These are phyloP conservation scores for Sordariomycetes sp. DNA, from an alignment of 2,329 filamentous ascomycete genomes.

Conservation along the genomic window DNA sequence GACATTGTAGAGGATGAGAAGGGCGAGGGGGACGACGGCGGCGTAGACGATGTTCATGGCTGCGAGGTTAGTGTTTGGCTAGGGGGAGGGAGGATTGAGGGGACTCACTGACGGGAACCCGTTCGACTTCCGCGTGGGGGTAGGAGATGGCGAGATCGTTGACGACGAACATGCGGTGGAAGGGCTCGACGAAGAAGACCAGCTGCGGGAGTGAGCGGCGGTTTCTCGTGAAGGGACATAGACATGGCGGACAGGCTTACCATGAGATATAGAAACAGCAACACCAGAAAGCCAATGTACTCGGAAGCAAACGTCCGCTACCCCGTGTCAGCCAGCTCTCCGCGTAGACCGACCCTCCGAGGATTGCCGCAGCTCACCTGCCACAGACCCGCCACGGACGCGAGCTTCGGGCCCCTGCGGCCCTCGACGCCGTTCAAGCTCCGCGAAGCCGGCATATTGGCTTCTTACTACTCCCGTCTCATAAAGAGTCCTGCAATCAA, in stretches of 20 bases:
- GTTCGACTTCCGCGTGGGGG: conserved; percentile 72
- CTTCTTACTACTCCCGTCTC: neutral
- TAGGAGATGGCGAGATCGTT: conserved; percentile 76
- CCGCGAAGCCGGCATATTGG: neutral
- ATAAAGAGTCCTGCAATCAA: neutral
- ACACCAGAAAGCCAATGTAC: conserved; percentile 62
- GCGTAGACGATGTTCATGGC: conserved; percentile 71
- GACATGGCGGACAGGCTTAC: no score
- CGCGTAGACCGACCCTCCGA: neutral
- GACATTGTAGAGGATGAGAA: conserved; percentile 54
- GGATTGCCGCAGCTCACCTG: neutral
- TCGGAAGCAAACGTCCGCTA: conserved; percentile 79
- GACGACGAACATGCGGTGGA: conserved; percentile 88
- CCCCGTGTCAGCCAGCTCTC: neutral
- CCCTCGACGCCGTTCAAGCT: neutral
- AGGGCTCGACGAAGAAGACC: conserved; percentile 50
- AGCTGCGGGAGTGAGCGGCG: conserved; percentile 10
- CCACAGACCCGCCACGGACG: conserved; percentile 2
- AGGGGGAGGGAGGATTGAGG: neutral
- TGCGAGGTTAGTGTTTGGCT: conserved; percentile 13
- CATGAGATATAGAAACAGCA: conserved; percentile 55
- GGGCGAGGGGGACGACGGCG: conserved; percentile 52
- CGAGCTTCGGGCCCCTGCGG: neutral
- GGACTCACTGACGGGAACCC: conserved; percentile 61
- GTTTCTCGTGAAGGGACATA: neutral